Conservation (phyloP, 257 asterid species). For the Gardenia jasminoides region DNA sequence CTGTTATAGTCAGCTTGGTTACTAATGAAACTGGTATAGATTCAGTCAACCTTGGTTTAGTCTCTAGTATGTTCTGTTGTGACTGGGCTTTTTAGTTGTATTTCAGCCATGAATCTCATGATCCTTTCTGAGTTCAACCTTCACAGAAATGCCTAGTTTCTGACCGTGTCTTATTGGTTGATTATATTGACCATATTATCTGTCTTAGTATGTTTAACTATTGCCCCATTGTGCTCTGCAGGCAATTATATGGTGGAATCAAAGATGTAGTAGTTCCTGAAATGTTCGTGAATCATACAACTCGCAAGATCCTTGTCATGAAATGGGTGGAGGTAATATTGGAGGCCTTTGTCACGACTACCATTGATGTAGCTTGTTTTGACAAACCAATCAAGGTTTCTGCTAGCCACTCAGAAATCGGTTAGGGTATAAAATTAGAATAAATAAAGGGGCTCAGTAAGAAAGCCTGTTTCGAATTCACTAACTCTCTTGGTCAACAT, state of each 20-base stretch:
- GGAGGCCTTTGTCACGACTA: background rate
- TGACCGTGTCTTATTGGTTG: background rate
- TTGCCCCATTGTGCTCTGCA: slow-evolving; percentile 36
- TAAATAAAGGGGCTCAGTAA: too few species aligned
- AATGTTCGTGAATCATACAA: slow-evolving; percentile 71
- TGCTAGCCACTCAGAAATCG: background rate
- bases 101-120: slow-evolving; percentile 1
- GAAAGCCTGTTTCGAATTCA: background rate
- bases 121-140: background rate
- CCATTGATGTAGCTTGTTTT: background rate
- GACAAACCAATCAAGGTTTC: background rate
- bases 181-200: background rate
- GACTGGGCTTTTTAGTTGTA: too few species aligned
- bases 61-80: background rate
- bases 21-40: background rate
- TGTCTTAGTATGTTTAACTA: background rate
- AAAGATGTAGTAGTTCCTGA: slow-evolving; percentile 88
- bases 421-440: background rate
- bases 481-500: background rate
- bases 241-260: slow-evolving; percentile 77
- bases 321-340: slow-evolving; percentile 86
- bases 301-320: slow-evolving; percentile 88
- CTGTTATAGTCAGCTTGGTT: background rate
- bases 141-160: background rate
- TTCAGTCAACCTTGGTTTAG: background rate